Base-by-base conservation (phyloP, 179 eudicot species). In the Pouteria campechiana region DNA sequence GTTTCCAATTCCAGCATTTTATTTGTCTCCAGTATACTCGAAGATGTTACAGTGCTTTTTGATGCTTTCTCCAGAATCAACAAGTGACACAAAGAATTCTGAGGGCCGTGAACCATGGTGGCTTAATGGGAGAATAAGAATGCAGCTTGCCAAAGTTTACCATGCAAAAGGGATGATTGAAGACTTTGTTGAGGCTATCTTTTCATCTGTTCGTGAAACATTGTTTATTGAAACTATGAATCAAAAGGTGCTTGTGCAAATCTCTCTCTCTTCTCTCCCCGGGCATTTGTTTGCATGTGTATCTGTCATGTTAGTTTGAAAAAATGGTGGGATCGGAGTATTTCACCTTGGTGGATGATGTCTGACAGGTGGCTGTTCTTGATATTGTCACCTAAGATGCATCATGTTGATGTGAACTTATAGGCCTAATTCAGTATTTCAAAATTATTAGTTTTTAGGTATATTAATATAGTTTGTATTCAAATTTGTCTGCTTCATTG, bases 121-220 rank as follows among this genome's bases (percentile, higher is more conserved):
- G 94, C 70, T 45, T 45, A 58, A 68, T 59, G 81, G 73, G 66
- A 78, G 63, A 66, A 74, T 88, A 55, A 88, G 81, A 64, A 37
- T 88, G 63, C 78, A 75, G 69, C 70, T 88, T 59, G 52, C 83
- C 35, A 63, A 74, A 37, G 67, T 84, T 50, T 84, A 78, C 58
- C 71, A 43, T 60, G 55, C 61, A 34, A 76, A 60, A 74, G 93
- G 85, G 38, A 60, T 52, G 67, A 54, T 55, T 20, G 84, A 78
- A 66, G 78, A 57, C 30, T 88, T 75, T 69, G 93, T 74, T 47
- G 80, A 73, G 46, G 55, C 71, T 17, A 68, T 84, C 13, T 80
- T 61, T 44, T 82, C 95, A 25, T 55, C 69, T 29, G 71, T 88
- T 34, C 76, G 68, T 27, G 88, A 88, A 42, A 70, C 89, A 18